phyloP scores from a whole-genome alignment of 805 yeast genomes.

The Candida silvatica region DNA sequence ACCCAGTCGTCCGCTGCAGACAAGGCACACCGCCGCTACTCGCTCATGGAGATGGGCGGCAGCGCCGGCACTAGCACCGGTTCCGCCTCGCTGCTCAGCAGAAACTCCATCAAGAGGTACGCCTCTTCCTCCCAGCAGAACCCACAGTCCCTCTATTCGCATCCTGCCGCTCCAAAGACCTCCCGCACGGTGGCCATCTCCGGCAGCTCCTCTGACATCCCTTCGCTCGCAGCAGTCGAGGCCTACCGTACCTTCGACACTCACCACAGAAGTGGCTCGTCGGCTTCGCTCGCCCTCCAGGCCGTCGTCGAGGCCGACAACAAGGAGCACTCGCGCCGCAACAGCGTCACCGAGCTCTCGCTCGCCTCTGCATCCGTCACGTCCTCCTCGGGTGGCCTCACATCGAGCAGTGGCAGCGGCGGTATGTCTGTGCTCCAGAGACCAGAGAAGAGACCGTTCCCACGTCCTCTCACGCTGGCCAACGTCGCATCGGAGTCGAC shows the following conservation, averaged over 20 bases:
- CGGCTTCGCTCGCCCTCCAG: slow-evolving; percentile 63
- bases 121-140: slow-evolving; percentile 33
- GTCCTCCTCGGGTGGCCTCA: no score
- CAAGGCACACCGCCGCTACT: slow-evolving; percentile 27
- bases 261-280: slow-evolving; percentile 26
- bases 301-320: slow-evolving; percentile 65
- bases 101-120: slow-evolving; percentile 25
- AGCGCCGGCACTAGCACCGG: no score
- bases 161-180: slow-evolving; percentile 63
- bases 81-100: slow-evolving; percentile 27
- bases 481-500: not conserved
- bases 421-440: slow-evolving; percentile 20
- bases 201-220: slow-evolving; percentile 14
- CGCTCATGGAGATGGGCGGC: slow-evolving; percentile 38
- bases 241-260: not conserved
- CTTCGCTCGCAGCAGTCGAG: not conserved
- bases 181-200: slow-evolving; percentile 31
- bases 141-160: slow-evolving; percentile 31
- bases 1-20: slow-evolving; percentile 18
- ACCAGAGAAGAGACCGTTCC: slow-evolving; percentile 5
- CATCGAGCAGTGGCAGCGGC: no score
- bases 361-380: slow-evolving; percentile 28
- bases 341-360: slow-evolving; percentile 18
- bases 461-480: slow-evolving; percentile 11
- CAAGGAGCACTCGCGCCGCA: slow-evolving; percentile 24